phyloP scores from a whole-genome alignment of 106 monocot species.

The Dendrobium chrysotoxum region DNA sequence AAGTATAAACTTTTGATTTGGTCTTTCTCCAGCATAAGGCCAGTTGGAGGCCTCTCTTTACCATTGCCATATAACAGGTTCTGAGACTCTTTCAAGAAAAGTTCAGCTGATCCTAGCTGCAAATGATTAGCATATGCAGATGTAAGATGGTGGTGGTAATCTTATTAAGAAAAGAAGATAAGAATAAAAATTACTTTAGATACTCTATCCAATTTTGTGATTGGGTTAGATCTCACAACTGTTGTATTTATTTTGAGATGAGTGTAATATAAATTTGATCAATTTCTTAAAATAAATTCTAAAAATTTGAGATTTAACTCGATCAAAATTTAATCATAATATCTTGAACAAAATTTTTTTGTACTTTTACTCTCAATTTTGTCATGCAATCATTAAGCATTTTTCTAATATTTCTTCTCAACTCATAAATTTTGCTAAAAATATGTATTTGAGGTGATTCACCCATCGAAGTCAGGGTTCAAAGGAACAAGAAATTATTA shows the following conservation, averaged over 20 bases:
- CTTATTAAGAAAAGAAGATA: not conserved
- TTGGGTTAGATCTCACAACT: not conserved
- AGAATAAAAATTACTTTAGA: not conserved
- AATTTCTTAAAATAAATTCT: not conserved
- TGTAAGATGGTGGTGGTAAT: too few species aligned
- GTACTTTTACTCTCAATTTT: too few species aligned
- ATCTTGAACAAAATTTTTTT: too few species aligned
- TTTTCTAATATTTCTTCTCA: too few species aligned
- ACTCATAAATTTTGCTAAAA: too few species aligned
- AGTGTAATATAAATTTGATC: not conserved
- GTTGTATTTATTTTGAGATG: not conserved
- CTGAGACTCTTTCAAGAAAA: conserved; percentile 78
- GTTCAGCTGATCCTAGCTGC: conserved; percentile 74
- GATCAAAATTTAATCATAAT: too few species aligned
- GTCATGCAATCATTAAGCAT: too few species aligned
- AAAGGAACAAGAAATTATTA: too few species aligned
- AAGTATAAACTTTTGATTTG: conserved; percentile 83
- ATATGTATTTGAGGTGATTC: too few species aligned
- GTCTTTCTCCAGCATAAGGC: conserved; percentile 66
- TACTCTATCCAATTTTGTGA: not conserved
- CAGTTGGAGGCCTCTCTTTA: conserved; percentile 70
- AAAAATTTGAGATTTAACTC: not conserved
- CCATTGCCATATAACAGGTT: conserved; percentile 78
- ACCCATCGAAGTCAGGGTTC: not conserved
- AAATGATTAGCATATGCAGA: too few species aligned